These are phyloP conservation scores for Mycothermus thermophilus DNA, from an alignment of 495 filamentous ascomycete genomes.

Conservation along the genomic window DNA sequence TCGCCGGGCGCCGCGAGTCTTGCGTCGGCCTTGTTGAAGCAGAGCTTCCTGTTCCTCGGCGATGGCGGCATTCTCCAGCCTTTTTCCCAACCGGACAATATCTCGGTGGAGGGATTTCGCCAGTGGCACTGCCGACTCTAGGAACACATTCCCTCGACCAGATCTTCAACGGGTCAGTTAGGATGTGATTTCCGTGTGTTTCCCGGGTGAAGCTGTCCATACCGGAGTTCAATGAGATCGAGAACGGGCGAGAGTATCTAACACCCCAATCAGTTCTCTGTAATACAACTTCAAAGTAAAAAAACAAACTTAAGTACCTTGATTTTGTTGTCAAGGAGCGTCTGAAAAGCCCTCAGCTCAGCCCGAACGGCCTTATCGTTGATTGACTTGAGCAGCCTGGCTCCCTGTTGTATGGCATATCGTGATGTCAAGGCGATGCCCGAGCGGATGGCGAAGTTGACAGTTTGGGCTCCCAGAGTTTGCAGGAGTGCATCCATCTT, in stretches of 20 bases:
- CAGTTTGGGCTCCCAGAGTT: conserved; percentile 56
- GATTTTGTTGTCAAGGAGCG: conserved; percentile 70
- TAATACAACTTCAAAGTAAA: not conserved
- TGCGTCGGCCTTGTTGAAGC: conserved; percentile 36
- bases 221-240: conserved; percentile 90
- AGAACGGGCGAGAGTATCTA: conserved; percentile 85
- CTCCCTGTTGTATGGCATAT: conserved; percentile 73
- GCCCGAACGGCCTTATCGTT: conserved; percentile 50
- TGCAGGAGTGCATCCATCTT: conserved; percentile 69
- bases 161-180: conserved; percentile 38
- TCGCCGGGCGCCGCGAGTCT: conserved; percentile 22
- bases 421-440: conserved; percentile 76
- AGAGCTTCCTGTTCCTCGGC: conserved; percentile 42
- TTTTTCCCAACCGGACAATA: conserved; percentile 70
- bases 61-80: conserved; percentile 54
- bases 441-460: conserved; percentile 86
- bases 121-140: conserved; percentile 76
- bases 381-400: conserved; percentile 57
- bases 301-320: conserved; percentile 49
- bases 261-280: not conserved
- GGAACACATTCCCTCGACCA: conserved; percentile 83
- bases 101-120: conserved; percentile 80
- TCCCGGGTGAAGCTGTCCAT: too few relatives aligned
- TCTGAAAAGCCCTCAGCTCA: conserved; percentile 58
- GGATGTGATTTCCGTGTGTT: too few relatives aligned